Base-by-base conservation (phyloP, 345 rosid species). In the Eucalyptus cloeziana region DNA sequence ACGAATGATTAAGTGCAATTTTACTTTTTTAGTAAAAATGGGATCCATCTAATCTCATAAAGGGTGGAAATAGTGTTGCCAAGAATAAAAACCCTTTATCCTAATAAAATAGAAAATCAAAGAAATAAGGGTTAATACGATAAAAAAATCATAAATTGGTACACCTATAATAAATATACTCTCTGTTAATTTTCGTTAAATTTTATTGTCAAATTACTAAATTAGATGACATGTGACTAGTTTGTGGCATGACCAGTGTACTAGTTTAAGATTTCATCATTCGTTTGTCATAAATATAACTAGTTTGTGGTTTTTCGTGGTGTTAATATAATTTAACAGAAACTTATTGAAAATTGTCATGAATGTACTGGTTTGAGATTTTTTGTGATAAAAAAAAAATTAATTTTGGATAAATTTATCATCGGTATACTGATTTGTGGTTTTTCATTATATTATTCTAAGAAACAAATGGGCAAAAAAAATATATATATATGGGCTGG, bases 221-320 rank as follows among this genome's bases (percentile, higher is more conserved):
- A 0, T 56, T 56, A 4, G 6, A 24, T 56, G 1, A 56, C 1
- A 56, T 22, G 1, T 56, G 1, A 22, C 0, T n/a, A n/a, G n/a
- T n/a, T n/a, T n/a, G n/a, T n/a, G n/a, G n/a, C n/a, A n/a, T 54
- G 5, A 8, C 2, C 0, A 7, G 0, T 7, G 1, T 9, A 4
- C 1, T 1, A 10, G 0, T 56, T 56, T 56, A 1, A 0, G 1
- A 56, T 56, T 56, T 56, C 30, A 56, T 4, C 0, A 2, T 56
- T 4, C 2, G 3, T 24, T 56, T 56, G 62, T 24, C 30, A 56
- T 56, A 56, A 4, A 56, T 24, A 56, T 56, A 4, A 56, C 6
- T 0, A 2, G 0, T 24, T 22, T 56, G 13, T 56, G 3, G 13
- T 10, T 56, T 56, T 56, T 24, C 1, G 0, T 24, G 27, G 2